Percentiles rank a stretch among this genome's conserved stretches.
These are phyloP conservation scores for Fagus sylvatica DNA, from an alignment of 306 rosid genomes.

Conservation along the genomic window DNA sequence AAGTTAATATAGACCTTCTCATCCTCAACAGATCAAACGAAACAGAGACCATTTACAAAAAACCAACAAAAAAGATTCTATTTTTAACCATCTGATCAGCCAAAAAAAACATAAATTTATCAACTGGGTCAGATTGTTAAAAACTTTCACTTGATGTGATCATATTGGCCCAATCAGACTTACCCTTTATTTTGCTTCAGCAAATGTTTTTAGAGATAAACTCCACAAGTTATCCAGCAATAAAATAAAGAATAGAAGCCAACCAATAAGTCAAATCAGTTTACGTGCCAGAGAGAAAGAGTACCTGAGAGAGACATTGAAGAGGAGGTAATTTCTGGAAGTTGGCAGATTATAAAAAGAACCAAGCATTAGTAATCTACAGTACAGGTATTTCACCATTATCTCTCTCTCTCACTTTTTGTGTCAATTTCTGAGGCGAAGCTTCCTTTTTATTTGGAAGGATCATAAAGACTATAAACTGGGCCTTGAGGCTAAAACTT, in stretches of 20 bases:
- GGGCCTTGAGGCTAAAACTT: too few species aligned
- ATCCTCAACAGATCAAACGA: neutral
- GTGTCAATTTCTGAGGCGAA: neutral
- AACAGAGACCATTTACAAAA: neutral
- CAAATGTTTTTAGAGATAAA: neutral
- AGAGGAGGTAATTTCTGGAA: slow-evolving; percentile 1
- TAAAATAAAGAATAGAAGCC: neutral
- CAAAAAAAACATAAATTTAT: neutral
- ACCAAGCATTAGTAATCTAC: neutral
- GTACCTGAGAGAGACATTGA: slow-evolving; percentile 41
- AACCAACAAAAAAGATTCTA: neutral
- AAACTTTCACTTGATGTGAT: neutral
- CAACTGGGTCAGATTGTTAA: neutral
- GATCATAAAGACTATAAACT: too few species aligned
- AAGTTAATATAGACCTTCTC: neutral
- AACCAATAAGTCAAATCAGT: neutral
- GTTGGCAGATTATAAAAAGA: neutral
- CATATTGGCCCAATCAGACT: neutral
- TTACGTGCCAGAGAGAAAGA: slow-evolving; percentile 12
- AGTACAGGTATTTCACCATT: slow-evolving; percentile 17
- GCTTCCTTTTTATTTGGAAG: neutral
- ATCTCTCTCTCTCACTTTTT: neutral
- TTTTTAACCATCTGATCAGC: neutral
- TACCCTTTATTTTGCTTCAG: neutral
- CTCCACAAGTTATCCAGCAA: slow-evolving; percentile 1